Evolutionary conservation across 306 rosid species (phyloP), one percentile per base, ranked within the genome.

Genomic region (Castanea crenata): DNA sequence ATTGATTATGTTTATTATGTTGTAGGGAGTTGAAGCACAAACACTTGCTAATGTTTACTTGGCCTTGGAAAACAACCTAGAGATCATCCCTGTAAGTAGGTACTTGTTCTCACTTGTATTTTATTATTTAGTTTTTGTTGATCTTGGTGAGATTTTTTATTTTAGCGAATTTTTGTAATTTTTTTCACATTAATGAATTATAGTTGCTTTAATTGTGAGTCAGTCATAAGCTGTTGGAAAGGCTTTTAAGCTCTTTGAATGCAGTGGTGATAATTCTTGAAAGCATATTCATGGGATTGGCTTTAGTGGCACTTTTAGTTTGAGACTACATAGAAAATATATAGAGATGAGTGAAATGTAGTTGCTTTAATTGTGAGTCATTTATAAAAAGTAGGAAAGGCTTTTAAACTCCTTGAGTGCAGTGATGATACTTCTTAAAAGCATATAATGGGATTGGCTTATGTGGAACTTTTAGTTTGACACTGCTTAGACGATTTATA

Each of bases 1-100:
- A 29, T 73, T 44, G 58, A 52, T 23, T 29, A 12, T 81, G 38
- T 76, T 80, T 78, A 8, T 72, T 68, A 20, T 78, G 55, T 86
- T 62, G 49, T 84, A 92, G 97, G 98, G 98, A 21, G 97, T 94
- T 70, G 97, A 94, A 82, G 98, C 98, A 13, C 98, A 94, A 75
- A 94, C 98, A 1, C 85, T 94, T 64, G 98, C 98, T 14, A 94
- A 94, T 85, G 98, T 94, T 70, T 94, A 94, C 83, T 83, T 94
- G 87, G 98, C 98, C 13, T 65, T 94, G 84, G 97, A 92, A 79
- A 94, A 87, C 78, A 89, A 94, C 84, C 82, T 94, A 57, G 98
- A 94, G 74, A 86, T 94, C 77, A 88, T 94, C 76, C 97, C 97
- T 21, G 98, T 92, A 89, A 85, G 97, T 82, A 64, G 72, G 55